A percentile compares a stretch with the other conserved stretches of the same genome.
phyloP scores from a whole-genome alignment of 768 basidiomycete genomes.

The Russula brevipes region DNA sequence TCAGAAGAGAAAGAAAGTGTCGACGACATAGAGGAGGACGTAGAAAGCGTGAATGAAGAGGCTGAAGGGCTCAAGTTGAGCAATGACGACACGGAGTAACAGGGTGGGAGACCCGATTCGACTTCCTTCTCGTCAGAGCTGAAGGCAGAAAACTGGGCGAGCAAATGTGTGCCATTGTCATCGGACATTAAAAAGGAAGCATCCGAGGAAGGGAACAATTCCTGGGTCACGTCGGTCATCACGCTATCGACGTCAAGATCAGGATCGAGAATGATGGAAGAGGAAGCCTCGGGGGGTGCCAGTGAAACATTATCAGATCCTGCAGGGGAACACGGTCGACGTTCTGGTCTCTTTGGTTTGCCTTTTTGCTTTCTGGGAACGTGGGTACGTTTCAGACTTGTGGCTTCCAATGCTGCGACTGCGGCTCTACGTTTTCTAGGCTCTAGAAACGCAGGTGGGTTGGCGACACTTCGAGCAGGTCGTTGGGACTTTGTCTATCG shows the following conservation, averaged over 20 bases:
- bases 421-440: slow-evolving; percentile 22
- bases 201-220: not conserved
- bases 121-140: not conserved
- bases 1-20: not conserved
- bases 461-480: slow-evolving; percentile 5
- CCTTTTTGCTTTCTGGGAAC: slow-evolving; percentile 13
- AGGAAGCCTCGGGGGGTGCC: not conserved
- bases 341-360: slow-evolving; percentile 4
- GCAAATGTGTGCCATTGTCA: not conserved
- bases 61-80: slow-evolving; percentile 20
- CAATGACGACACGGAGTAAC: slow-evolving; percentile 25
- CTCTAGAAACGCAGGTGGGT: slow-evolving; percentile 6
- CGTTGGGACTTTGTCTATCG: slow-evolving; percentile 8
- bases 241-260: slow-evolving; percentile 1
- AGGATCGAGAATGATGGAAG: not conserved
- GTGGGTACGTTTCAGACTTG: slow-evolving; percentile 8
- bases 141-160: slow-evolving; percentile 12
- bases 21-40: slow-evolving; percentile 15
- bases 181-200: slow-evolving; percentile 4
- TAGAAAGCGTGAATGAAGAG: slow-evolving; percentile 3
- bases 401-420: slow-evolving; percentile 1
- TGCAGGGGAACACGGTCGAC: not conserved
- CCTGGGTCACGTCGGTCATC: not conserved
- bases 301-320: not conserved
- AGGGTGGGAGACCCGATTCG: slow-evolving; percentile 3